Conservation (phyloP, 805 yeast genomes). For the Nakazawaea wickerhamii region DNA sequence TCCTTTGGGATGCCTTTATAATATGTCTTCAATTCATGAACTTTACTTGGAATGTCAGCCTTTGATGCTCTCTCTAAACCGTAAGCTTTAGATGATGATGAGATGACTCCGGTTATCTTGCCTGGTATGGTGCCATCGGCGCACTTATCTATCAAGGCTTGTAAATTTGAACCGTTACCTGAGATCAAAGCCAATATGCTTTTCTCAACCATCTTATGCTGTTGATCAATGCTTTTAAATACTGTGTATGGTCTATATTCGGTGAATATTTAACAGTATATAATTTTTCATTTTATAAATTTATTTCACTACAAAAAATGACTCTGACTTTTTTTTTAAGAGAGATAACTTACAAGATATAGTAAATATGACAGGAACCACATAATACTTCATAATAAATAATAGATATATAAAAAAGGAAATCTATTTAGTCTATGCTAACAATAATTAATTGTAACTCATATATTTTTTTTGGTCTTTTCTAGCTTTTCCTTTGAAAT, state of each 20-base stretch:
- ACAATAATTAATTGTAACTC: no score
- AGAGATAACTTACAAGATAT: not conserved
- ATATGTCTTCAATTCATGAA: slow-evolving; percentile 68
- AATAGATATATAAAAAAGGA: not conserved
- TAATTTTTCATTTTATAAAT: not conserved
- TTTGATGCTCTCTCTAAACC: slow-evolving; percentile 77
- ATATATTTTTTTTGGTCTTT: no score
- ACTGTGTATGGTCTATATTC: no score
- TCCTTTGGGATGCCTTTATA: slow-evolving; percentile 73
- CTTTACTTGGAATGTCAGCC: slow-evolving; percentile 63
- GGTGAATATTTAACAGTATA: not conserved
- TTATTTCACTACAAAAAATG: not conserved
- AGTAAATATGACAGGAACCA: not conserved
- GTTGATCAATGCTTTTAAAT: not conserved
- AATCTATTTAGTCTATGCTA: not conserved
- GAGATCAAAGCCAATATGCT: slow-evolving; percentile 76
- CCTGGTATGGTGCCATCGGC: slow-evolving; percentile 32
- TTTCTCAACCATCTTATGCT: slow-evolving; percentile 7
- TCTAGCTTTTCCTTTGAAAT: not conserved
- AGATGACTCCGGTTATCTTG: slow-evolving; percentile 69
- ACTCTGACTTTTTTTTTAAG: slow-evolving; percentile 1
- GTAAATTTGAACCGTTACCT: slow-evolving; percentile 93
- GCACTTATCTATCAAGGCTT: slow-evolving; percentile 82
- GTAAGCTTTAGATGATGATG: slow-evolving; percentile 81
- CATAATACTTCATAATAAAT: not conserved